These are phyloP conservation scores for Colletotrichum camelliae DNA, from an alignment of 2,329 filamentous ascomycete genomes.

Conservation along the genomic window DNA sequence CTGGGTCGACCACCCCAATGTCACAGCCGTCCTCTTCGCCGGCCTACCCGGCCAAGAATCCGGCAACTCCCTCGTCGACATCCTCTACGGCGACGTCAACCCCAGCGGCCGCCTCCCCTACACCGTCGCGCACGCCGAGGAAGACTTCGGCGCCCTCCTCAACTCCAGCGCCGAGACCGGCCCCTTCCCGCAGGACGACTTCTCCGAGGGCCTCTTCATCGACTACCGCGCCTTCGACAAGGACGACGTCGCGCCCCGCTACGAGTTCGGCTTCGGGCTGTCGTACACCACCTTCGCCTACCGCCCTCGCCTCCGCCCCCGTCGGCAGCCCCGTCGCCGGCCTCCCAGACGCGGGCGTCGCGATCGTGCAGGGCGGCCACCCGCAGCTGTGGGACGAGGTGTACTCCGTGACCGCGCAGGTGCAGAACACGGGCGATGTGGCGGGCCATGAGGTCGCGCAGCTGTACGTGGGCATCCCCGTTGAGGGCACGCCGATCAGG, in stretches of 20 bases:
- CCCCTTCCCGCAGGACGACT: conserved; percentile 71
- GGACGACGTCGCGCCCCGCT: conserved; percentile 70
- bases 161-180: conserved; percentile 50
- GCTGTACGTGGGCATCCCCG: conserved; percentile 48
- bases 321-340: conserved; percentile 54
- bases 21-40: conserved; percentile 60
- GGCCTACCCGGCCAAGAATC: conserved; percentile 61
- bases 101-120: conserved; percentile 75
- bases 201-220: conserved; percentile 76
- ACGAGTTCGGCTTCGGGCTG: conserved; percentile 80
- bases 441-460: conserved; percentile 72
- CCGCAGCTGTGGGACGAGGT: conserved; percentile 51
- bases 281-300: conserved; percentile 74
- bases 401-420: conserved; percentile 58
- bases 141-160: conserved; percentile 73
- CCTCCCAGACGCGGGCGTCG: conserved; percentile 39
- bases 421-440: conserved; percentile 69
- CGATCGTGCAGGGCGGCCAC: conserved; percentile 46
- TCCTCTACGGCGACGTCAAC: conserved; percentile 53
- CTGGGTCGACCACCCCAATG: conserved; percentile 56
- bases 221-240: conserved; percentile 87
- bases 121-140: conserved; percentile 69
- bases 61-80: conserved; percentile 49
- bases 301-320: conserved; percentile 58
- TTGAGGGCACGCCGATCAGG: conserved; percentile 36